phyloP scores from a whole-genome alignment of 768 basidiomycete genomes.

The Mycena belliarum region DNA sequence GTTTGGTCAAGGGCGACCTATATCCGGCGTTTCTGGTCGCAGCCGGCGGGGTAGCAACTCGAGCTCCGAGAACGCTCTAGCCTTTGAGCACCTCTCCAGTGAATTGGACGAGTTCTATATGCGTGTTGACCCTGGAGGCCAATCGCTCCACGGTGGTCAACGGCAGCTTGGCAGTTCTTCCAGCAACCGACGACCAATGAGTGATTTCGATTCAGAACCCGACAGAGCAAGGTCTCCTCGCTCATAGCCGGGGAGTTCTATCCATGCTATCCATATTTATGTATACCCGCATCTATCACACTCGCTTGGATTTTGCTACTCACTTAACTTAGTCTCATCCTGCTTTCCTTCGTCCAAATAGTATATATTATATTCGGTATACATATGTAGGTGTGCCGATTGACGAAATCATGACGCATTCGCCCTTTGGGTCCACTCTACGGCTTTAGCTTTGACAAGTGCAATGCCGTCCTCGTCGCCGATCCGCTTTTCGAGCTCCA shows the following conservation, averaged over 20 bases:
- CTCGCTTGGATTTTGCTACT: constrained; percentile 30
- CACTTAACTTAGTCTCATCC: constrained; percentile 26
- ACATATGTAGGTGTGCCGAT: constrained; percentile 22
- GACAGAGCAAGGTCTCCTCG: constrained; percentile 64
- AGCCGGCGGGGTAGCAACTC: constrained; percentile 70
- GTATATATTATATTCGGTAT: constrained; percentile 20
- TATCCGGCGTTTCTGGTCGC: constrained; percentile 58
- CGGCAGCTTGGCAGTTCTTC: constrained; percentile 80
- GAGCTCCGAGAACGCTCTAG: constrained; percentile 78
- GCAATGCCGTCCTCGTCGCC: constrained; percentile 86
- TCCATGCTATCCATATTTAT: constrained; percentile 43
- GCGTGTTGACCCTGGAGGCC: constrained; percentile 64
- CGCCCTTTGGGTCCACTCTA: constrained; percentile 86
- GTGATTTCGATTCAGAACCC: constrained; percentile 67
- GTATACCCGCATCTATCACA: constrained; percentile 32
- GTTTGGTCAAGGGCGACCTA: constrained; percentile 61
- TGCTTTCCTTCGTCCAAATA: constrained; percentile 27
- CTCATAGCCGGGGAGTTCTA: constrained; percentile 44
- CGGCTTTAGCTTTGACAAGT: constrained; percentile 82
- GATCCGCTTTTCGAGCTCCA: constrained; percentile 80
- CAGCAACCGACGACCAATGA: constrained; percentile 69
- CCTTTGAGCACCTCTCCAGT: constrained; percentile 58
- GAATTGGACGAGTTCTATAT: not conserved
- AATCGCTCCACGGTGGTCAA: constrained; percentile 69
- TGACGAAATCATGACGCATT: constrained; percentile 38